phyloP scores from a whole-genome alignment of 2,329 filamentous ascomycete genomes.

The Lomentospora prolificans region DNA sequence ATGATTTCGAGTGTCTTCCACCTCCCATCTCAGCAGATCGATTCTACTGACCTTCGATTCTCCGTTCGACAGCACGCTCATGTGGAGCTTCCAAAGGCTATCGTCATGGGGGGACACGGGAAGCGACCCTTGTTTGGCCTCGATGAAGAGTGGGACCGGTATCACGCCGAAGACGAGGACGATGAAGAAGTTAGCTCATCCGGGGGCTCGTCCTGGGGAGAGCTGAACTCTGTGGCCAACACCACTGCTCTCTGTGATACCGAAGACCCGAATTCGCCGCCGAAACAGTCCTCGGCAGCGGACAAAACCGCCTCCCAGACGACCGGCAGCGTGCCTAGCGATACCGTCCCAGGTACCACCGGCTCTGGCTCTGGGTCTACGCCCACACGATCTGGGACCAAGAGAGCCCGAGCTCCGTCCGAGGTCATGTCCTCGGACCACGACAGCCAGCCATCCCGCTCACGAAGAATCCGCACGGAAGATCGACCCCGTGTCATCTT shows the following conservation, averaged over 20 bases:
- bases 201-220: background rate
- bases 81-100: background rate
- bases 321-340: background rate
- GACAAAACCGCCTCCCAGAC: background rate
- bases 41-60: background rate
- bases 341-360: background rate
- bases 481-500: conserved; percentile 9
- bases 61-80: background rate
- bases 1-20: background rate
- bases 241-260: conserved; percentile 2
- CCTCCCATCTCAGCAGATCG: background rate
- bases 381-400: background rate
- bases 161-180: background rate
- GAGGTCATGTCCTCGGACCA: conserved; percentile 8
- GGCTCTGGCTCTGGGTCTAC: background rate
- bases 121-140: background rate
- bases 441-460: conserved; percentile 5
- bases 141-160: background rate
- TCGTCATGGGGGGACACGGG: too few relatives aligned
- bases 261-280: conserved; percentile 3
- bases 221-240: background rate
- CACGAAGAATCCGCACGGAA: conserved; percentile 8
- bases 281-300: conserved; percentile 4
- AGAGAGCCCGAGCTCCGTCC: background rate
- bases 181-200: background rate